These are phyloP conservation scores for Sextonia rubra DNA, from an alignment of 164 flowering plant genomes.

Conservation along the genomic window DNA sequence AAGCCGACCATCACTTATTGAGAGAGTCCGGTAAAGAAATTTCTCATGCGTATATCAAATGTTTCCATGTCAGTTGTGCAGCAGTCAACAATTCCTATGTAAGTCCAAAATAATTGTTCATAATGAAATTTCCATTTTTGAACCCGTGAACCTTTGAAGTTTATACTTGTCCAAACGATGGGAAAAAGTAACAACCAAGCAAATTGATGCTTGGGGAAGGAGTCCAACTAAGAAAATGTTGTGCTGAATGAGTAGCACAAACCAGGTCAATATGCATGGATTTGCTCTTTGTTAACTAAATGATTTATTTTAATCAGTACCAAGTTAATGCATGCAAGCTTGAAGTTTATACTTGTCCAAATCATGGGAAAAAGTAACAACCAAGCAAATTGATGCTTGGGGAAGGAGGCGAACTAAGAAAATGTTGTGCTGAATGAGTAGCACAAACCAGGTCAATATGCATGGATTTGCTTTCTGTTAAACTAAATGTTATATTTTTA, in stretches of 20 bases:
- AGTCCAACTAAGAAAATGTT: no score
- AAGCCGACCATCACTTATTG: constrained; percentile 21
- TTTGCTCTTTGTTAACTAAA: no score
- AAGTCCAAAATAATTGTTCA: constrained; percentile 1
- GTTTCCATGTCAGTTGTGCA: constrained; percentile 10
- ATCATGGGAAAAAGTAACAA: background rate
- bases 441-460: no score
- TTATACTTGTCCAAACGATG: background rate
- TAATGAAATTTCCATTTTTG: background rate
- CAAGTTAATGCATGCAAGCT: no score
- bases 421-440: background rate
- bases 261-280: background rate
- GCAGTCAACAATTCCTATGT: constrained; percentile 8
- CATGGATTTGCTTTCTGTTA: background rate
- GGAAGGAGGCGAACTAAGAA: background rate
- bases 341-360: background rate
- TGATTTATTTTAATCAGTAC: background rate
- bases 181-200: background rate
- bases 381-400: background rate
- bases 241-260: background rate
- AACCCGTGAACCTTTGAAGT: background rate
- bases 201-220: background rate
- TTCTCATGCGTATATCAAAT: constrained; percentile 20
- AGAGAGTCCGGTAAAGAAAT: constrained; percentile 42
- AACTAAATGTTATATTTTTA: no score